Evolutionary conservation across 1,284 basidiomycete genomes (phyloP).

Genomic region (Rhodotorula sp.): DNA sequence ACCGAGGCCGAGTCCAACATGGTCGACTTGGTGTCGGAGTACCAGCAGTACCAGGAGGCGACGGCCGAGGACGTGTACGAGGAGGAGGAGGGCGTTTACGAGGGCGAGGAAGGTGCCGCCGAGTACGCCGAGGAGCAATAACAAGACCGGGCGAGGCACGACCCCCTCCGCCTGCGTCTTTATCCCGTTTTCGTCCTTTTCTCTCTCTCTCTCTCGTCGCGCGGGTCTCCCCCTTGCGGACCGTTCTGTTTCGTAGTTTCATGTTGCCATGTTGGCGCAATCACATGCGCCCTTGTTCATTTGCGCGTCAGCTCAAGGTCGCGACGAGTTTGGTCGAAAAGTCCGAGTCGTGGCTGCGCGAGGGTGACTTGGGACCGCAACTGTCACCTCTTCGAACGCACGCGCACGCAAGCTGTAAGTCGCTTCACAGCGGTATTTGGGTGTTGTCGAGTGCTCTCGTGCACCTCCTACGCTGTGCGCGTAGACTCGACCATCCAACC

Average conservation of each 20-base stretch:
- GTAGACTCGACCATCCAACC: too few species aligned
- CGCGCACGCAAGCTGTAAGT: neutral
- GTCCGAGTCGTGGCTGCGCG: too few species aligned
- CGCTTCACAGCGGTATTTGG: neutral
- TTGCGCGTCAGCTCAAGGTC: too few species aligned
- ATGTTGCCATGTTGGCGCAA: too few species aligned
- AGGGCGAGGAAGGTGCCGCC: slow-evolving; percentile 5
- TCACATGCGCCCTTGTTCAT: too few species aligned
- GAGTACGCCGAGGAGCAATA: slow-evolving; percentile 18
- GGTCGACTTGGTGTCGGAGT: slow-evolving; percentile 41
- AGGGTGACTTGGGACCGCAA: too few species aligned
- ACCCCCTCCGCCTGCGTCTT: neutral
- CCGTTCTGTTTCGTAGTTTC: too few species aligned
- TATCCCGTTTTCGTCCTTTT: neutral
- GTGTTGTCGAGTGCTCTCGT: too few species aligned
- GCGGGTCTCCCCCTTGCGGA: too few species aligned
- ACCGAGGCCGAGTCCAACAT: slow-evolving; percentile 59
- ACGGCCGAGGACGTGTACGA: slow-evolving; percentile 23
- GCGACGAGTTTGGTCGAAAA: too few species aligned
- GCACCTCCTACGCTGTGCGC: too few species aligned
- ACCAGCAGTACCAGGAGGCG: slow-evolving; percentile 39
- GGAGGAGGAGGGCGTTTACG: slow-evolving; percentile 11
- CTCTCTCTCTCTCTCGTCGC: neutral
- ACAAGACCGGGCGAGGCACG: neutral
- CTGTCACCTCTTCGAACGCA: too few species aligned